Evolutionary conservation across 1,139 yeast species (phyloP).

Genomic region (Lodderomyces elongisporus): DNA sequence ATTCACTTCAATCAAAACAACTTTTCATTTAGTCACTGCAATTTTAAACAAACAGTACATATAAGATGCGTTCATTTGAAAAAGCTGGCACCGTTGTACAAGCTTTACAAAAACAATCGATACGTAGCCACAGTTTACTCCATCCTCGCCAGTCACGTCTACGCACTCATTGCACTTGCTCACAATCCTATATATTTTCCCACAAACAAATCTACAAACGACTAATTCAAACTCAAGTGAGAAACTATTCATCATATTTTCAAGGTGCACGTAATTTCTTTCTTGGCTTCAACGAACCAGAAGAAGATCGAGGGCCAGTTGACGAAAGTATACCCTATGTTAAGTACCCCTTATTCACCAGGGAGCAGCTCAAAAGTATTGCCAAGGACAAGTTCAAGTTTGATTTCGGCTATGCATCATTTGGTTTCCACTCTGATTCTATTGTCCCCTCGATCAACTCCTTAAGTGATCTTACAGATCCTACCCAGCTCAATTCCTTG

Average conservation of each 20-base stretch:
- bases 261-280: constrained; percentile 27
- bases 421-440: constrained; percentile 43
- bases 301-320: constrained; percentile 14
- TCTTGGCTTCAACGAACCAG: constrained; percentile 17
- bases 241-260: constrained; percentile 14
- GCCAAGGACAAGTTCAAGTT: constrained; percentile 40
- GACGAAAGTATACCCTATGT: constrained; percentile 36
- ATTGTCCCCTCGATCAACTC: constrained; percentile 44
- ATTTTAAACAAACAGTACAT: too few species aligned
- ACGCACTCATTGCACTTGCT: too few species aligned
- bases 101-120: too few species aligned
- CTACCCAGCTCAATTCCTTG: constrained; percentile 41
- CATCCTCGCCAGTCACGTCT: too few species aligned
- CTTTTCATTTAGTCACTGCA: too few species aligned
- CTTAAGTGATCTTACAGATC: constrained; percentile 48
- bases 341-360: constrained; percentile 38
- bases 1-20: too few species aligned
- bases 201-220: too few species aligned
- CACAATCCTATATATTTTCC: too few species aligned
- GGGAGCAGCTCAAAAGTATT: constrained; percentile 34
- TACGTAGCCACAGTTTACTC: too few species aligned
- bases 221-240: too few species aligned
- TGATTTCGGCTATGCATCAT: constrained; percentile 43
- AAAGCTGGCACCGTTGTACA: too few species aligned
- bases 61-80: too few species aligned